Evolutionary conservation across 78 protist genomes (phyloP), one percentile per base, ranked within the genome.

Genomic region (Pelomyxa schiedti): DNA sequence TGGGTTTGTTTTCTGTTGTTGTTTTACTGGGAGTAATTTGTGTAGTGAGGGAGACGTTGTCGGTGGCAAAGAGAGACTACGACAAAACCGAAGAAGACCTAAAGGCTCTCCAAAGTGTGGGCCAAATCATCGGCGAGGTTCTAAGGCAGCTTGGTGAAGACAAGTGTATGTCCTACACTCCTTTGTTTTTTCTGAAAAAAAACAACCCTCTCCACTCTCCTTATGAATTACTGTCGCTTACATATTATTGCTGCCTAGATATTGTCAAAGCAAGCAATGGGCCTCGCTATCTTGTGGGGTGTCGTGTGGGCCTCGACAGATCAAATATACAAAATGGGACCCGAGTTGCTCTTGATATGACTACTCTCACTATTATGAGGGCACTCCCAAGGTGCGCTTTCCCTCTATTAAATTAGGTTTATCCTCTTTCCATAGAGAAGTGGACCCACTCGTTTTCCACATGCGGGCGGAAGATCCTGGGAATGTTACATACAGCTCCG

Each of bases 51-150:
- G 69, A 43, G 41, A 28, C 69, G 38, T 26, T 78, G 6, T 64
- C 66, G 69, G 73, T 76, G 36, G 72, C 87, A 74, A 76, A 89
- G 37, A 64, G 43, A 42, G 82, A 83, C 28, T 92, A 75, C 75
- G 92, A 94, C 36, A 93, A 91, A 87, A 75, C 96, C 22, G 98
- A 95, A 74, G 97, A 94, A 8, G 92, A 95, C 37, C 65, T 97
- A n/a, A 92, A 95, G 81, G 95, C 98, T 24, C 86, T 96, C 75
- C 99, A 96, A 78, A 81, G 87, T 40, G 94, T 93, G 4, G 99
- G 99, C 16, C 99, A 86, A 39, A 90, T 95, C 69, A 92, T 97
- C 72, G 99, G 99, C 47, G 99, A 97, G 78, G 97, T 98, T 6
- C 82, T 98, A 67, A 64, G 87, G 42, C 96, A 93, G 80, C 80